Percentiles rank a stretch among this genome's conserved stretches.
Evolutionary conservation across 108 stramenopile species (phyloP).

Genomic region (Bacterosira constricta): DNA sequence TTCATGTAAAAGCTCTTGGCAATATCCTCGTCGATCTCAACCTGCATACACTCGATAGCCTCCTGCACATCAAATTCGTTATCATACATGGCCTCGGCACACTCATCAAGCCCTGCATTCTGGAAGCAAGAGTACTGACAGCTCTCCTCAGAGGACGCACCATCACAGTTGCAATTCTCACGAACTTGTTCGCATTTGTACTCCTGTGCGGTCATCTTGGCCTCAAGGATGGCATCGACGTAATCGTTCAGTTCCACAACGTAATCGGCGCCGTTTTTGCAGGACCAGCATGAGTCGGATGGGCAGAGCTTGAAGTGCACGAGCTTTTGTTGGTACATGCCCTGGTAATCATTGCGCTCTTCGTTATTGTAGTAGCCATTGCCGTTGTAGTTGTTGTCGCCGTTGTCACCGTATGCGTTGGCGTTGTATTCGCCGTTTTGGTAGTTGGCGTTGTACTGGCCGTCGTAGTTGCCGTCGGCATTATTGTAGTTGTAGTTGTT

Average conservation of each 20-base stretch:
- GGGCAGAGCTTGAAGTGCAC: conserved; percentile 81
- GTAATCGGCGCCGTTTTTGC: conserved; percentile 68
- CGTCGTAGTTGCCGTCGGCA: background rate
- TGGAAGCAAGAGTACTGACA: conserved; percentile 60
- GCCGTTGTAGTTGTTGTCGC: conserved; percentile 28
- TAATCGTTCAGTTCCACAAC: conserved; percentile 77
- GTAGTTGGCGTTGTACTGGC: background rate
- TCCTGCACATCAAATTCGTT: background rate
- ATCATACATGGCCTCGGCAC: conserved; percentile 41
- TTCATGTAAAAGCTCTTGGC: conserved; percentile 15
- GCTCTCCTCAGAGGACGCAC: conserved; percentile 54
- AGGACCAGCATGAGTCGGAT: conserved; percentile 32
- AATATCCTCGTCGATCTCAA: conserved; percentile 28
- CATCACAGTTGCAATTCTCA: conserved; percentile 79
- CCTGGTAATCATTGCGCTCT: conserved; percentile 42
- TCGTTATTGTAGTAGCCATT: conserved; percentile 21
- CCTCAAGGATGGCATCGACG: conserved; percentile 64
- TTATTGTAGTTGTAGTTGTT: conserved; percentile 1
- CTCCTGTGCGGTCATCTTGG: conserved; percentile 49
- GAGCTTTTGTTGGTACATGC: conserved; percentile 67
- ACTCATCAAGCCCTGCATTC: conserved; percentile 50
- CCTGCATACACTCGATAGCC: conserved; percentile 12
- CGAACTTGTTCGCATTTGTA: conserved; percentile 68
- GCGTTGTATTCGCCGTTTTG: background rate
- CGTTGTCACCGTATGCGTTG: conserved; percentile 1